Base-by-base conservation (phyloP, 257 asterid genomes). In the Misopates orontium region DNA sequence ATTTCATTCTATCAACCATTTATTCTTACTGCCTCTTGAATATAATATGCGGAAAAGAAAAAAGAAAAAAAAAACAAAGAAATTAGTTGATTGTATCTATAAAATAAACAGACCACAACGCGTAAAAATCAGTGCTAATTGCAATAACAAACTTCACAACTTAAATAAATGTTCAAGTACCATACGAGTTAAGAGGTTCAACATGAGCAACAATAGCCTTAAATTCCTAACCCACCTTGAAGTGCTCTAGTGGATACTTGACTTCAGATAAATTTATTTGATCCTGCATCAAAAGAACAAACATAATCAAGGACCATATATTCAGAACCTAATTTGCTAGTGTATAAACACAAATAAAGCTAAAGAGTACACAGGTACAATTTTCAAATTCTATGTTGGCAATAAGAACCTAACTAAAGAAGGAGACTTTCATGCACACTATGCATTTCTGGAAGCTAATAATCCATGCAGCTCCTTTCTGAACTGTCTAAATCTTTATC, bases 201-300 rank as follows among this genome's bases (percentile, higher is more conserved):
- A n/a, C 42, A 24, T 45, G 17, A 15, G 28, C 40, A 61, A 49
- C 75, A 45, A 52, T 23, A 55, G n/a, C n/a, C n/a, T n/a, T 3
- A 56, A 41, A 62, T 17, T 49, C 67, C 40, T 57, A 51, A 44
- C 78, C 20, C 73, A 94, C 99, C 99, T 90, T 94, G 75, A 83
- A 94, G 76, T 87, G 90, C 83, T 86, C 89, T 59, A 94, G 36
- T 45, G 99, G 95, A 77, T 90, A 77, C 75, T 84, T 94, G 82
- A 81, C 73, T 69, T 94, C 97, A 72, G 87, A 87, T 73, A 94
- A 32, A 54, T 79, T 83, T 75, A 94, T 78, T 83, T 94, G 99
- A 84, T 85, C 99, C 99, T 90, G 85, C 75, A 82, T 80, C 61
- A 79, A 64, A 79, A 56, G 66, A 67, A 67, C 18, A 41, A 56